These are phyloP conservation scores for Leishmania arabica DNA, from an alignment of 208 protist genomes.

Conservation along the genomic window DNA sequence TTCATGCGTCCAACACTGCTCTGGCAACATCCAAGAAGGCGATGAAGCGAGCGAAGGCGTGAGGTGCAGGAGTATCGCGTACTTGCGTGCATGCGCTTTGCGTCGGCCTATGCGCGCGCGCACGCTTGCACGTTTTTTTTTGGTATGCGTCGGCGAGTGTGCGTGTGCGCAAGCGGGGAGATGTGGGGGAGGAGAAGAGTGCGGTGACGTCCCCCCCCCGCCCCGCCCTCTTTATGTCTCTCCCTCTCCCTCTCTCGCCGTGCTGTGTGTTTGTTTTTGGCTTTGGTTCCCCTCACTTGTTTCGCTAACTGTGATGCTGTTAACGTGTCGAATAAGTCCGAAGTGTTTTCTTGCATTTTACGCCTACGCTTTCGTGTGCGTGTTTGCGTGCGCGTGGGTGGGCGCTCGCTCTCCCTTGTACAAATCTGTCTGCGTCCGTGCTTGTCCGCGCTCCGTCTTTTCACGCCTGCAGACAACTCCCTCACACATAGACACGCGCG, in stretches of 20 bases:
- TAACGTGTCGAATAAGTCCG: slow-evolving; percentile 7
- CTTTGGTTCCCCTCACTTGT: background rate
- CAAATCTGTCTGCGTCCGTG: background rate
- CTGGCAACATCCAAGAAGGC: background rate
- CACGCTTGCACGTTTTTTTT: background rate
- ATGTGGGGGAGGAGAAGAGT: background rate
- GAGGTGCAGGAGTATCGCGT: background rate
- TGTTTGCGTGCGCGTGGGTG: background rate
- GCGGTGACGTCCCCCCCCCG: background rate
- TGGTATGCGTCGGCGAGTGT: background rate
- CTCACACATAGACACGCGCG: background rate
- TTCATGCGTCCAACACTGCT: background rate
- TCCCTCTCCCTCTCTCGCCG: background rate
- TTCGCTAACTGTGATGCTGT: background rate
- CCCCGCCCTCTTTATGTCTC: background rate
- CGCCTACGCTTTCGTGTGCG: background rate
- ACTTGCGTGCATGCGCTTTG: background rate
- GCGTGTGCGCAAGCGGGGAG: background rate
- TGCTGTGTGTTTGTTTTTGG: background rate
- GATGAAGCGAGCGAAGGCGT: slow-evolving; percentile 2
- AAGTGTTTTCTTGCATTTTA: background rate
- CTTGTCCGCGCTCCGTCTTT: background rate
- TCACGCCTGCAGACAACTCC: background rate
- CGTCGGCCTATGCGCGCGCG: background rate
- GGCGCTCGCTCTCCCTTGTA: background rate